Percentiles rank a stretch among this genome's conserved stretches.
These are phyloP conservation scores for Paramecium bursaria DNA, from an alignment of 73 alveolate species.

Conservation along the genomic window DNA sequence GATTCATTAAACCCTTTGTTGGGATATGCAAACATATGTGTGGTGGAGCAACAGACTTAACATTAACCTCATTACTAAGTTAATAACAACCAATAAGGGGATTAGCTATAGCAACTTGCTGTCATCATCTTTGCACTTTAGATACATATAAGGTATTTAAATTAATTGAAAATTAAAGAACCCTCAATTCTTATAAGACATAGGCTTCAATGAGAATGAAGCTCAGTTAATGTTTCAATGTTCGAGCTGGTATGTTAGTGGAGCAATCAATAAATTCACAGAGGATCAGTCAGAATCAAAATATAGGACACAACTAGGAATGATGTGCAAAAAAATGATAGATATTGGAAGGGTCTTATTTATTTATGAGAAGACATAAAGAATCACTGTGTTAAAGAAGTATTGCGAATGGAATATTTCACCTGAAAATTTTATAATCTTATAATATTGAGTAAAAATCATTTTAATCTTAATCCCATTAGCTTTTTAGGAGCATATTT, in stretches of 20 bases:
- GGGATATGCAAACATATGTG: constrained; percentile 95
- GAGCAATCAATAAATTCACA: constrained; percentile 14
- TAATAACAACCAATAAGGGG: constrained; percentile 79
- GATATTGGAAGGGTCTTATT: constrained; percentile 71
- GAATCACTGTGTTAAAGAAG: constrained; percentile 15
- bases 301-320: constrained; percentile 46
- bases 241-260: constrained; percentile 72
- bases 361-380: constrained; percentile 1
- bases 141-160: constrained; percentile 74
- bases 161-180: background rate
- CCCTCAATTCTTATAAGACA: background rate
- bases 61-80: constrained; percentile 77
- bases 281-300: constrained; percentile 54
- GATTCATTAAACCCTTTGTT: constrained; percentile 47
- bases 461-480: background rate
- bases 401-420: constrained; percentile 54
- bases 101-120: constrained; percentile 95
- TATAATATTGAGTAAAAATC: background rate
- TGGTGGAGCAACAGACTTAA: constrained; percentile 97
- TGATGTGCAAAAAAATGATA: constrained; percentile 63
- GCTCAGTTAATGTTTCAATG: constrained; percentile 41
- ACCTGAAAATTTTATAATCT: constrained; percentile 62
- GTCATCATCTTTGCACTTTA: constrained; percentile 92
- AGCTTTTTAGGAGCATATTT: too few relatives aligned
- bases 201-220: constrained; percentile 16